Percentiles rank a stretch among this genome's conserved stretches.
Conservation (phyloP, 2,329 filamentous ascomycete species). For the Fusarium buharicum region DNA sequence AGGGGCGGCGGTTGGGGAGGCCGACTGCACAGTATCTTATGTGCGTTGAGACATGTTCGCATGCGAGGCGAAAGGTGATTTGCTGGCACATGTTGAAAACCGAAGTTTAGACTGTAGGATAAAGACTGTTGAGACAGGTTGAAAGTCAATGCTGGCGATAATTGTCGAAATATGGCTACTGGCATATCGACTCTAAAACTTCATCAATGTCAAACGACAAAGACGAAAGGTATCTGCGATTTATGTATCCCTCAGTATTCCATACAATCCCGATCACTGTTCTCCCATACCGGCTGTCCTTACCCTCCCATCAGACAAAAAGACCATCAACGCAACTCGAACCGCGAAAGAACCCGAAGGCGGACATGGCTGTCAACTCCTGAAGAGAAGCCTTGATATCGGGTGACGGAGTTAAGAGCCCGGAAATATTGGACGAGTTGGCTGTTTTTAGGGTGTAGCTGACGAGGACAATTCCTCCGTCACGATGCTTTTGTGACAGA, state of each 20-base stretch:
- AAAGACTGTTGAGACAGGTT: not conserved
- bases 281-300: slow-evolving; percentile 10
- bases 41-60: slow-evolving; percentile 61
- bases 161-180: not conserved
- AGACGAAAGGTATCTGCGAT: slow-evolving; percentile 8
- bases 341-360: slow-evolving; percentile 32
- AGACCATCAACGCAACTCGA: slow-evolving; percentile 26
- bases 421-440: slow-evolving; percentile 7
- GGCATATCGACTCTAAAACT: not conserved
- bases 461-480: slow-evolving; percentile 18
- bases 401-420: slow-evolving; percentile 14
- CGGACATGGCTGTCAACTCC: slow-evolving; percentile 32
- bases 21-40: slow-evolving; percentile 59
- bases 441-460: slow-evolving; percentile 27
- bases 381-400: slow-evolving; percentile 7
- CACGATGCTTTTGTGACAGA: slow-evolving; percentile 2
- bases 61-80: slow-evolving; percentile 61
- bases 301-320: not conserved
- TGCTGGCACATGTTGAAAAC: slow-evolving; percentile 59
- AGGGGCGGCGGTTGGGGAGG: slow-evolving; percentile 52
- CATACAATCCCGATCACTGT: not conserved
- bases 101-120: not conserved
- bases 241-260: slow-evolving; percentile 22
- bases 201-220: not conserved
- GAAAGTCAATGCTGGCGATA: not conserved